phyloP scores from a whole-genome alignment of 305 asterid genomes.

The Lippia alba region DNA sequence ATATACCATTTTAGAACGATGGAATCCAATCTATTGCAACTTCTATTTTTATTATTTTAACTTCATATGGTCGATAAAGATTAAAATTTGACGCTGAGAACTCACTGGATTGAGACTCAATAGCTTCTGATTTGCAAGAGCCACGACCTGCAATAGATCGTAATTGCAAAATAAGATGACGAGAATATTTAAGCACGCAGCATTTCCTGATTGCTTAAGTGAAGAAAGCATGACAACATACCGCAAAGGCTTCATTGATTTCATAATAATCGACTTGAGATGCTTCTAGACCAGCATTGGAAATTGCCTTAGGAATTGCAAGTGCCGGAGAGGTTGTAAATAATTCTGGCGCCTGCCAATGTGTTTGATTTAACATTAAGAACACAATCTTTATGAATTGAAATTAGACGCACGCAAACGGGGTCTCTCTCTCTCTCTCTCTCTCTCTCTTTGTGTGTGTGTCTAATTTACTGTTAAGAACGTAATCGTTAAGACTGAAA shows the following conservation, averaged over 20 bases:
- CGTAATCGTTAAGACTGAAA: constrained; percentile 23
- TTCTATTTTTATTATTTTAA: too few relatives aligned
- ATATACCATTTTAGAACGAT: constrained; percentile 21
- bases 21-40: not conserved
- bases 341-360: constrained; percentile 85
- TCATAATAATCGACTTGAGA: constrained; percentile 89
- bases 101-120: constrained; percentile 75
- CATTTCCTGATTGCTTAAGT: constrained; percentile 8
- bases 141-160: constrained; percentile 72
- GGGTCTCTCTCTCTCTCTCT: not conserved
- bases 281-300: constrained; percentile 80
- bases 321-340: constrained; percentile 95
- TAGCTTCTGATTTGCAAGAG: constrained; percentile 95
- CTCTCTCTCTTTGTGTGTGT: not conserved
- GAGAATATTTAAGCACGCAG: not conserved
- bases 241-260: constrained; percentile 97
- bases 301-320: constrained; percentile 94
- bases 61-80: too few relatives aligned
- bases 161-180: constrained; percentile 27
- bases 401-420: not conserved
- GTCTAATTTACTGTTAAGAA: not conserved
- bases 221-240: constrained; percentile 40
- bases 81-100: constrained; percentile 27
- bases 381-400: constrained; percentile 9
- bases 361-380: constrained; percentile 9